phyloP scores from a whole-genome alignment of 2,329 filamentous ascomycete genomes.

The Aspergillus persii region DNA sequence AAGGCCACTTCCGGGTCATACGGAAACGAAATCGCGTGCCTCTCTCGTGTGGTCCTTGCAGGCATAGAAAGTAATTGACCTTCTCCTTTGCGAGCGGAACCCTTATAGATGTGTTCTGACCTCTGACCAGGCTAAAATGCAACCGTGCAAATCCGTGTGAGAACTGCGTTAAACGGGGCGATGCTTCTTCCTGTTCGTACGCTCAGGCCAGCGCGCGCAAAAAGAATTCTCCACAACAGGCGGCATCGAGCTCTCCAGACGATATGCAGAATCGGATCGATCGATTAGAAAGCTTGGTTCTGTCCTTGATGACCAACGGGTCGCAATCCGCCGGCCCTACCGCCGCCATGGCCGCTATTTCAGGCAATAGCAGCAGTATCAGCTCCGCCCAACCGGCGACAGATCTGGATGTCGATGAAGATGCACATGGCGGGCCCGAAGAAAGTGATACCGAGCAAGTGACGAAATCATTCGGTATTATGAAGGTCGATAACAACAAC shows the following conservation, averaged over 20 bases:
- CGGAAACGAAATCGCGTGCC: conserved; percentile 90
- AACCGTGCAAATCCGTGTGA: conserved; percentile 88
- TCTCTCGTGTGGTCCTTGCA: conserved; percentile 85
- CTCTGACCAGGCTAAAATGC: conserved; percentile 70
- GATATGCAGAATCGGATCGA: conserved; percentile 99
- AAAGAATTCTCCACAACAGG: conserved; percentile 61
- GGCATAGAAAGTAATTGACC: conserved; percentile 76
- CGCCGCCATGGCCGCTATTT: conserved; percentile 60
- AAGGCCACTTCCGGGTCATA: conserved; percentile 82
- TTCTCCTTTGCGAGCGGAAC: conserved; percentile 11
- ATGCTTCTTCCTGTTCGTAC: conserved; percentile 80
- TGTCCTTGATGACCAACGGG: conserved; percentile 91
- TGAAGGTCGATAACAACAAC: conserved; percentile 75
- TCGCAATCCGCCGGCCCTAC: conserved; percentile 58
- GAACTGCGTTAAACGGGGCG: conserved; percentile 87
- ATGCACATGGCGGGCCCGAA: conserved; percentile 56
- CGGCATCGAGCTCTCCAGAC: conserved; percentile 66
- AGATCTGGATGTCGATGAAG: conserved; percentile 49
- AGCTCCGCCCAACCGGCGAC: conserved; percentile 38
- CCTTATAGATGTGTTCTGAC: conserved; percentile 9
- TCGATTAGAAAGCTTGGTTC: conserved; percentile 83
- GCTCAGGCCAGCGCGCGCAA: conserved; percentile 67
- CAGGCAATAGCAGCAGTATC: conserved; percentile 37
- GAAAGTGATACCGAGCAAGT: conserved; percentile 70
- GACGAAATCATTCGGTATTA: conserved; percentile 72